Base-by-base conservation (phyloP, 73 alveolate species). In the Paraurostyla sp. region DNA sequence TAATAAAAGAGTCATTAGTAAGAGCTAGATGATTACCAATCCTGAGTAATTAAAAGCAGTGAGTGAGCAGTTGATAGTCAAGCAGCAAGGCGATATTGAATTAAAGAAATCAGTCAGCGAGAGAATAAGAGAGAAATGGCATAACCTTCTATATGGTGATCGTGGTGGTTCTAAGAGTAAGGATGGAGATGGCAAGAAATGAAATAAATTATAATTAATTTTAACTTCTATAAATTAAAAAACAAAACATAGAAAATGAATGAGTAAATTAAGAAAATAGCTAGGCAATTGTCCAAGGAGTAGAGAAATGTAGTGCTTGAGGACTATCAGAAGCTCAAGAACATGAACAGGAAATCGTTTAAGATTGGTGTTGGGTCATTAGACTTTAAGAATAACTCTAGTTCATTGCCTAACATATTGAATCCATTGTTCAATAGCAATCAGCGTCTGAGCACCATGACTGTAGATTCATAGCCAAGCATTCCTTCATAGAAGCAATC, bases 81-180 rank as follows among this genome's bases (percentile, higher is more conserved):
- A 78, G 58, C 45, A 78, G 50, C 27, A 78, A 54, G 63, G 15
- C 52, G 62, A 20, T 6, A 38, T 36, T 35, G 29, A 25, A 4
- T 4, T 13, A 20, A 54, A n/a, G 59, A 78, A 32, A 13, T 20
- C 29, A 32, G 80, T 16, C 15, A 56, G 89, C 36, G 89, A 78
- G 62, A 50, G 78, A 29, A 78, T 78, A 6, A 78, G 78, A 54
- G 78, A 54, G 43, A 78, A 78, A 25, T 54, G 63, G 80, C 60
- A 78, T 50, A 7, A 51, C 7, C 1, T 36, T 1, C 4, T 78
- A 35, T 78, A 22, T 38, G 52, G 54, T 6, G 51, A 49, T 20
- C 18, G 32, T 23, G 71, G 46, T 2, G 27, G 46, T 2, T 29
- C 41, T 18, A 40, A 40, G 22, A 36, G 27, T 43, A 7, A 73